Conservation (phyloP, 2,329 filamentous ascomycete genomes). For the Chaetomium strumarium region DNA sequence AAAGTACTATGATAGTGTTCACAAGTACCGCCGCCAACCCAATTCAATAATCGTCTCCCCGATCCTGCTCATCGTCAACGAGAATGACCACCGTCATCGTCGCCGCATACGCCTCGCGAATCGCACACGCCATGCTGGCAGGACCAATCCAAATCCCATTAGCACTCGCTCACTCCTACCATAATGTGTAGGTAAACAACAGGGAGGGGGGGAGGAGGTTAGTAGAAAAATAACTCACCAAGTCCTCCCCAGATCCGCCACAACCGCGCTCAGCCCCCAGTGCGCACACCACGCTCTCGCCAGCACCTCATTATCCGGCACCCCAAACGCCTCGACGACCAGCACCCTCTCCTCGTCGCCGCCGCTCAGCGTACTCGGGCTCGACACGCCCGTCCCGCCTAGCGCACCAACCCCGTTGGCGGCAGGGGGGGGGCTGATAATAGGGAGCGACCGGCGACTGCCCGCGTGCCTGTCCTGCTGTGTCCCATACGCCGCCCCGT, state of each 20-base stretch:
- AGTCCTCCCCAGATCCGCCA: slow-evolving; percentile 63
- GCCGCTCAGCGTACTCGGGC: slow-evolving; percentile 19
- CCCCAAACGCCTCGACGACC: slow-evolving; percentile 66
- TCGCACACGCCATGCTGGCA: slow-evolving; percentile 61
- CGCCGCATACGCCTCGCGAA: slow-evolving; percentile 69
- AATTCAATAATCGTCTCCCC: slow-evolving; percentile 34
- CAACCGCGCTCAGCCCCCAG: slow-evolving; percentile 65
- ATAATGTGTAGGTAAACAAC: background rate
- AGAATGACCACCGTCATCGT: slow-evolving; percentile 68
- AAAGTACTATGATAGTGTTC: background rate
- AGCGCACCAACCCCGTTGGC: slow-evolving; percentile 4
- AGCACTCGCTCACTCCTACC: background rate
- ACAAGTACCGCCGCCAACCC: background rate
- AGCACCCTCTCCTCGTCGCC: slow-evolving; percentile 59
- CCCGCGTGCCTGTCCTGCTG: background rate
- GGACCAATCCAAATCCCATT: background rate
- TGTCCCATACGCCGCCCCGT: slow-evolving; percentile 22
- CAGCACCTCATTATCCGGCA: slow-evolving; percentile 69
- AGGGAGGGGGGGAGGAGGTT: no score
- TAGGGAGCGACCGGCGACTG: slow-evolving; percentile 14
- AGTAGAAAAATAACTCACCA: slow-evolving; percentile 51
- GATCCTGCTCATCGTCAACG: slow-evolving; percentile 46
- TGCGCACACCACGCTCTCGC: slow-evolving; percentile 72
- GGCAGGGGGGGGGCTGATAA: background rate
- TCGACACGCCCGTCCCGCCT: slow-evolving; percentile 12